phyloP scores from a whole-genome alignment of 2,329 filamentous ascomycete species.

The Calonectria ilicicola region DNA sequence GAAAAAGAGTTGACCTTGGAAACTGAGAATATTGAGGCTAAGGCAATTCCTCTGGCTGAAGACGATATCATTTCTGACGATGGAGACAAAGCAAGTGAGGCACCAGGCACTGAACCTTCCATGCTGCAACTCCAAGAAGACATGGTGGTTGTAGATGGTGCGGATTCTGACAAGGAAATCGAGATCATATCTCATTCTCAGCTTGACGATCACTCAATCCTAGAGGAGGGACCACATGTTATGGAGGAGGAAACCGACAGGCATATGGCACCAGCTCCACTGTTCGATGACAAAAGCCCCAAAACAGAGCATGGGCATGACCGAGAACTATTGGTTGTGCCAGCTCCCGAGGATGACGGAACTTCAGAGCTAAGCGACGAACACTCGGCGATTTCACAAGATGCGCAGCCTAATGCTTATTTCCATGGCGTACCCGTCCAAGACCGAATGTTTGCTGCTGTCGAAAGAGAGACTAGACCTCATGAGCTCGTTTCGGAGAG shows the following conservation, averaged over 20 bases:
- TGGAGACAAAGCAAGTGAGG: neutral
- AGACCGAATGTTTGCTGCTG: neutral
- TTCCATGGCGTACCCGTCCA: neutral
- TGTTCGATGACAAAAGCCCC: neutral
- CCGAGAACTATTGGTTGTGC: neutral
- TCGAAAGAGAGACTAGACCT: neutral
- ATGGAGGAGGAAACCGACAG: neutral
- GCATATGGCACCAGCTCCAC: neutral
- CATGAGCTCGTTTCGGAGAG: neutral
- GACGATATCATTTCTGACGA: neutral
- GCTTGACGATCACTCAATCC: neutral
- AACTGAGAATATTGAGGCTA: neutral
- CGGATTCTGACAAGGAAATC: neutral
- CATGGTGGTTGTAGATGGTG: neutral
- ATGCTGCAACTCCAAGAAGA: neutral
- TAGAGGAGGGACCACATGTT: neutral
- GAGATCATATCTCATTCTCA: neutral
- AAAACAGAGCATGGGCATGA: neutral
- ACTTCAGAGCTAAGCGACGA: neutral
- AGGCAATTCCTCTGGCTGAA: neutral
- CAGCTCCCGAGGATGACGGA: neutral
- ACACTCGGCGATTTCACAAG: neutral
- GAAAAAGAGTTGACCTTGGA: neutral
- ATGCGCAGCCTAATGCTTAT: neutral
- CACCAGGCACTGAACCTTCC: neutral